These are phyloP conservation scores for Cichorium intybus DNA, from an alignment of 140 eudicot species.

Conservation along the genomic window DNA sequence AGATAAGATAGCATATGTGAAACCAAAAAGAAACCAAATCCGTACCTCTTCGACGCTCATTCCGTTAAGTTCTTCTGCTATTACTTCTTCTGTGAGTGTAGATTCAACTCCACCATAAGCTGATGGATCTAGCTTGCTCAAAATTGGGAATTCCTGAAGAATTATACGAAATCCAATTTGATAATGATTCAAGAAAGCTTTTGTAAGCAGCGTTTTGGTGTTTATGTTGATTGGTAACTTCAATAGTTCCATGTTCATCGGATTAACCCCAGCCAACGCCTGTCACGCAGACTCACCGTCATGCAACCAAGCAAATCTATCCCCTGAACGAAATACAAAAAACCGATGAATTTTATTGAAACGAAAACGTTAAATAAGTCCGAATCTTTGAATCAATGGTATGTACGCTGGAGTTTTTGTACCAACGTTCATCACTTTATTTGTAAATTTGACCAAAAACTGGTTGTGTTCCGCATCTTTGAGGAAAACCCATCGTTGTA, in stretches of 20 bases:
- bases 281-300: conserved; percentile 84
- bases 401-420: conserved; percentile 63
- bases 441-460: conserved; percentile 28
- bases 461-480: conserved; percentile 31
- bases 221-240: conserved; percentile 35
- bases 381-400: background rate
- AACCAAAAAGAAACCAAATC: too few relatives aligned
- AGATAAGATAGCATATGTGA: too few relatives aligned
- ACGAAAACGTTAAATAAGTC: background rate
- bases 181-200: background rate
- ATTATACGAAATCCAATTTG: background rate
- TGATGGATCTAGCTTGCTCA: conserved; percentile 63
- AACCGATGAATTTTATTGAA: background rate
- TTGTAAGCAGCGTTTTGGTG: background rate
- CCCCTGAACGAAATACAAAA: conserved; percentile 43
- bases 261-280: conserved; percentile 77
- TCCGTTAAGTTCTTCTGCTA: conserved; percentile 60
- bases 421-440: conserved; percentile 36
- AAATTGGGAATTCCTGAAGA: conserved; percentile 59
- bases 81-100: conserved; percentile 47
- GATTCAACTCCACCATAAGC: conserved; percentile 66
- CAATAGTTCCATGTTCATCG: conserved; percentile 62
- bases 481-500: conserved; percentile 53
- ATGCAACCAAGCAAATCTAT: conserved; percentile 72
- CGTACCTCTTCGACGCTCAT: conserved; percentile 65